Evolutionary conservation across 768 basidiomycete genomes (phyloP).

Genomic region (Tricholomella constricta): DNA sequence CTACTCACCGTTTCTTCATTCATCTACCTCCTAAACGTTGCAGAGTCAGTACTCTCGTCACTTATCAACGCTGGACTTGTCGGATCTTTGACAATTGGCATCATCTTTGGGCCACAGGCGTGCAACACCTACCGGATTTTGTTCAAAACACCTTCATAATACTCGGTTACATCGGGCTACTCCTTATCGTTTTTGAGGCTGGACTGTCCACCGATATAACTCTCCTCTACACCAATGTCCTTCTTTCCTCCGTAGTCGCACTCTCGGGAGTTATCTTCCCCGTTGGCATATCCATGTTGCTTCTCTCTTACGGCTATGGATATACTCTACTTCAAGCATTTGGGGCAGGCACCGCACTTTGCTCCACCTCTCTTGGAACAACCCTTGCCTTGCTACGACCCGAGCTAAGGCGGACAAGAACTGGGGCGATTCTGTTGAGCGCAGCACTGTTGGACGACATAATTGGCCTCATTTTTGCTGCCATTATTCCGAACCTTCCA

Average conservation of each 20-base stretch:
- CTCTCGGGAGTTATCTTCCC: conserved; percentile 54
- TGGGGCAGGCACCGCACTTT: conserved; percentile 61
- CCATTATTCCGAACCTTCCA: conserved; percentile 48
- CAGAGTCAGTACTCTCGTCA: conserved; percentile 41
- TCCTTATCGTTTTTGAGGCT: conserved; percentile 62
- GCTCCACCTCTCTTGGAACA: conserved; percentile 67
- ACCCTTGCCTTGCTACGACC: conserved; percentile 61
- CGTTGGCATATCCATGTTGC: conserved; percentile 48
- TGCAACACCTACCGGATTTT: conserved; percentile 42
- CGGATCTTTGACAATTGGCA: conserved; percentile 56
- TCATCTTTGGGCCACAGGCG: conserved; percentile 55
- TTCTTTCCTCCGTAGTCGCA: conserved; percentile 50
- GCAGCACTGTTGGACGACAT: conserved; percentile 71
- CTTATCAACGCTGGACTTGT: conserved; percentile 46
- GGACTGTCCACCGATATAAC: conserved; percentile 54
- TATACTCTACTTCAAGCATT: conserved; percentile 51
- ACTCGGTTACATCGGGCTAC: conserved; percentile 43
- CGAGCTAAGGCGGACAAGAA: conserved; percentile 46
- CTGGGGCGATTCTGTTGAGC: conserved; percentile 58
- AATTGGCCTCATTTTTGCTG: conserved; percentile 58
- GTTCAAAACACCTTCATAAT: conserved; percentile 48
- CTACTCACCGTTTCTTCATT: conserved; percentile 56
- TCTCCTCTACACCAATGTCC: conserved; percentile 46
- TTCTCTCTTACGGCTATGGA: conserved; percentile 42
- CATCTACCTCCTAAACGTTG: conserved; percentile 53